A percentile compares a stretch with the other conserved stretches of the same genome.
Conservation (phyloP, 1,284 basidiomycete genomes). For the Cutaneotrichosporon spelunceum region DNA sequence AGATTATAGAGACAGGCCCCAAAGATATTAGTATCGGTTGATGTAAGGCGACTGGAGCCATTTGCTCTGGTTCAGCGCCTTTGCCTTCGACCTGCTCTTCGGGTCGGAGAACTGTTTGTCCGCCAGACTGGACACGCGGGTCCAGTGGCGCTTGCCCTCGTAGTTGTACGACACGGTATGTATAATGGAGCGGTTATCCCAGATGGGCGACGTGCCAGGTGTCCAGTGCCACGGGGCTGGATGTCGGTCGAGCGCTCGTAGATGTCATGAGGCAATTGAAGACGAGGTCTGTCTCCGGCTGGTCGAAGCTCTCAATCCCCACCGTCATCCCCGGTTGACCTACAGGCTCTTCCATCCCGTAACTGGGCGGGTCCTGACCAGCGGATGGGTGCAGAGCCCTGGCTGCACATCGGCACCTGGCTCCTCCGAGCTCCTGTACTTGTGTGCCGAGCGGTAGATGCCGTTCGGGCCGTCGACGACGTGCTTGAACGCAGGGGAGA, state of each 20-base stretch:
- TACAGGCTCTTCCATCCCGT: constrained; percentile 31
- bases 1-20: too few species aligned
- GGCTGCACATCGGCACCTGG: constrained; percentile 57
- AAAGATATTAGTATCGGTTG: constrained; percentile 9
- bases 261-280: constrained; percentile 39
- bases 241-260: constrained; percentile 44
- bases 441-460: constrained; percentile 36
- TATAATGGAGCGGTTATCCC: constrained; percentile 43
- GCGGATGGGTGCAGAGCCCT: constrained; percentile 52
- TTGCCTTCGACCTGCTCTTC: constrained; percentile 21
- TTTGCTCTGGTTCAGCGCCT: constrained; percentile 23
- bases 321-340: constrained; percentile 57
- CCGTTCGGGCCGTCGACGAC: constrained; percentile 32
- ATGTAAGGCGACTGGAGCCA: constrained; percentile 26
- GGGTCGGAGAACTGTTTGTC: constrained; percentile 42
- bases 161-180: constrained; percentile 38
- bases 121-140: constrained; percentile 39
- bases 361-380: constrained; percentile 32
- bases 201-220: constrained; percentile 41
- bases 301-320: constrained; percentile 33
- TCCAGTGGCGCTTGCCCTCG: constrained; percentile 24
- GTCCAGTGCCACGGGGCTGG: constrained; percentile 48
- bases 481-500: constrained; percentile 30
- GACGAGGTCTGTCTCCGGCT: constrained; percentile 31
- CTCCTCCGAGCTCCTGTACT: constrained; percentile 29